Evolutionary conservation across 768 basidiomycete genomes (phyloP).

Genomic region (Strobilomyces dryophilus): DNA sequence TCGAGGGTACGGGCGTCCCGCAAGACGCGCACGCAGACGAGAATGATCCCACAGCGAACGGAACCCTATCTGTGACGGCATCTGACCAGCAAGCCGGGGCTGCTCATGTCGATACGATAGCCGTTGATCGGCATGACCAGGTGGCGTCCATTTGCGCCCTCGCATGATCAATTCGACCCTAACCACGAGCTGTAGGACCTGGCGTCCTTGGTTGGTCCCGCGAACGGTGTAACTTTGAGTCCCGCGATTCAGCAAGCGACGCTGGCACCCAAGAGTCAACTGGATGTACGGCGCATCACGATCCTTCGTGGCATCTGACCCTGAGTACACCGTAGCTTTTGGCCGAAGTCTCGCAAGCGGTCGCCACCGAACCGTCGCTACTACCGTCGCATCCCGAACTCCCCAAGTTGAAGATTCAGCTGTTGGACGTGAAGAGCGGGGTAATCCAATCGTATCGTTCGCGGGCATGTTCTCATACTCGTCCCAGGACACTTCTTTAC

Average conservation of each 20-base stretch:
- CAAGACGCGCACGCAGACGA: background rate
- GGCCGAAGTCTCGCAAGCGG: constrained; percentile 27
- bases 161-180: background rate
- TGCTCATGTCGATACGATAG: constrained; percentile 11
- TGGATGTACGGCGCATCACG: constrained; percentile 23
- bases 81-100: constrained; percentile 2
- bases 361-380: constrained; percentile 27
- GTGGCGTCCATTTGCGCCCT: constrained; percentile 11
- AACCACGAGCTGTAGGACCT: constrained; percentile 7
- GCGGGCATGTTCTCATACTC: background rate
- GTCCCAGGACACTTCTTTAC: constrained; percentile 14
- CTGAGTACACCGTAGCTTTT: constrained; percentile 22
- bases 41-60: background rate
- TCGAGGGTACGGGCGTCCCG: constrained; percentile 3
- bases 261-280: constrained; percentile 20
- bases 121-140: constrained; percentile 16
- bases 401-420: constrained; percentile 14
- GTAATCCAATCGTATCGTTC: constrained; percentile 6
- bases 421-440: constrained; percentile 1
- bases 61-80: background rate
- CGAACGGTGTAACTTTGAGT: constrained; percentile 3
- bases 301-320: constrained; percentile 12
- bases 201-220: background rate
- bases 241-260: constrained; percentile 11
- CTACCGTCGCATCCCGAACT: constrained; percentile 24